Percentiles rank a stretch among this genome's conserved stretches.
phyloP scores from a whole-genome alignment of 2,329 filamentous ascomycete genomes.

The Pleurostoma richardsiae region DNA sequence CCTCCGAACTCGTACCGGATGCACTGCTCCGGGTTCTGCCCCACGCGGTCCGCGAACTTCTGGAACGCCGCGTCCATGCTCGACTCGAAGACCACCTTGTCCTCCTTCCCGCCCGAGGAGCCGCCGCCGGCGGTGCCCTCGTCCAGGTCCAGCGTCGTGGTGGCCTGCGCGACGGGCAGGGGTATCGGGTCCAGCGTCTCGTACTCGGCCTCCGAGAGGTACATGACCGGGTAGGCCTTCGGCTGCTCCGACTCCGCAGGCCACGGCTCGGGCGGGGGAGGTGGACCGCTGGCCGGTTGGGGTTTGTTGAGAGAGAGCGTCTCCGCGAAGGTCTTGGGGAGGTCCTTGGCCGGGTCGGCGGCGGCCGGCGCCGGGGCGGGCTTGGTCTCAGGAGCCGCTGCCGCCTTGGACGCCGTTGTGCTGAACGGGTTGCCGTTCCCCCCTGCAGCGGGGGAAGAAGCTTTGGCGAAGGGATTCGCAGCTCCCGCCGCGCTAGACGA shows the following conservation, averaged over 20 bases:
- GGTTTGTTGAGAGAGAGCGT: slow-evolving; percentile 68
- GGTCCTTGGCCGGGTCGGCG: slow-evolving; percentile 21
- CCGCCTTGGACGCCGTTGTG: slow-evolving; percentile 25
- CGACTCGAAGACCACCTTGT: slow-evolving; percentile 69
- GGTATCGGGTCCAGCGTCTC: slow-evolving; percentile 70
- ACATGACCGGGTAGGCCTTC: slow-evolving; percentile 67
- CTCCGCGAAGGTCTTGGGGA: slow-evolving; percentile 64
- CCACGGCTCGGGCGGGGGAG: slow-evolving; percentile 64
- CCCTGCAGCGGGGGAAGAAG: slow-evolving; percentile 24
- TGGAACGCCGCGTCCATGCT: slow-evolving; percentile 72
- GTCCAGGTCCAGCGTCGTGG: slow-evolving; percentile 44
- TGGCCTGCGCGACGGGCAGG: slow-evolving; percentile 41
- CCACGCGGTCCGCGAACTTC: slow-evolving; percentile 71
- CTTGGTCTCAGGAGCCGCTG: slow-evolving; percentile 23
- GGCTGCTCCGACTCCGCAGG: slow-evolving; percentile 62
- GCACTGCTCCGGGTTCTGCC: slow-evolving; percentile 77
- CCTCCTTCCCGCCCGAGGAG: slow-evolving; percentile 44
- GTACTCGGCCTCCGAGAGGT: slow-evolving; percentile 84
- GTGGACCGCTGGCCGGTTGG: slow-evolving; percentile 24
- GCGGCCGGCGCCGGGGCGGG: not conserved
- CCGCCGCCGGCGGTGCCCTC: slow-evolving; percentile 23
- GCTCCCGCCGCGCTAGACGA: slow-evolving; percentile 28
- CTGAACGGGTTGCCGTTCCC: slow-evolving; percentile 37
- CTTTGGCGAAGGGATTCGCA: slow-evolving; percentile 57
- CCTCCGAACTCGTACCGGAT: slow-evolving; percentile 77